Conservation (phyloP, 192 early-diverging fungal genomes). For the Umbelopsis isabellina region DNA sequence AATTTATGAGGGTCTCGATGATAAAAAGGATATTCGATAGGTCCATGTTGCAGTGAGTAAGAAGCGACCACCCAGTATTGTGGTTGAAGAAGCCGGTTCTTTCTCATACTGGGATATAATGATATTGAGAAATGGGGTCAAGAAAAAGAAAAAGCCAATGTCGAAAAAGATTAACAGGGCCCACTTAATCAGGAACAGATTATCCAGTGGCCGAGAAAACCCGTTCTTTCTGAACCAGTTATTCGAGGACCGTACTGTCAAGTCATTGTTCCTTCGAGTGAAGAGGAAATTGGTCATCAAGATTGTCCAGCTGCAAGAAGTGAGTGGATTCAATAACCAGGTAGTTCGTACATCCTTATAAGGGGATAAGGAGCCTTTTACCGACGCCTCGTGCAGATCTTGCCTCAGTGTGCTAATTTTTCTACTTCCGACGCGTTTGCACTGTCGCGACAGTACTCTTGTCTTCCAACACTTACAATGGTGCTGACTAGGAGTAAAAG, state of each 20-base stretch:
- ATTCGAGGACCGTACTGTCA: background rate
- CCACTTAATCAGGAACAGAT: background rate
- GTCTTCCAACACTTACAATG: background rate
- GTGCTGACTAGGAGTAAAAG: slow-evolving; percentile 16
- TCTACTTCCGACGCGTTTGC: slow-evolving; percentile 1
- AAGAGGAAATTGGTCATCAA: background rate
- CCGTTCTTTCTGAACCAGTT: slow-evolving; percentile 2
- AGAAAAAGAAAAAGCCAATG: slow-evolving; percentile 6
- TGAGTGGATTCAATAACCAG: background rate
- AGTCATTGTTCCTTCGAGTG: slow-evolving; percentile 15
- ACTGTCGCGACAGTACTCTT: background rate
- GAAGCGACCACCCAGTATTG: background rate
- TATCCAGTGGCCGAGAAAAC: slow-evolving; percentile 6
- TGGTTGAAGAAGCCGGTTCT: background rate
- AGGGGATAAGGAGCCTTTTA: background rate
- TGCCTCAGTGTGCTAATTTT: background rate
- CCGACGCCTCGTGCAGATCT: slow-evolving; percentile 13
- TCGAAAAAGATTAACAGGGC: slow-evolving; percentile 12
- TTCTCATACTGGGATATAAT: background rate
- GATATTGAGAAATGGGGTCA: slow-evolving; percentile 1
- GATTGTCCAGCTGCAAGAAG: slow-evolving; percentile 1
- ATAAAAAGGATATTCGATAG: slow-evolving; percentile 38
- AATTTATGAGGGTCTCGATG: background rate
- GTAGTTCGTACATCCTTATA: slow-evolving; percentile 7
- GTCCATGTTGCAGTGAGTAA: slow-evolving; percentile 1